Conservation (phyloP, 805 yeast genomes). For the Candida pseudoglaebosa region DNA sequence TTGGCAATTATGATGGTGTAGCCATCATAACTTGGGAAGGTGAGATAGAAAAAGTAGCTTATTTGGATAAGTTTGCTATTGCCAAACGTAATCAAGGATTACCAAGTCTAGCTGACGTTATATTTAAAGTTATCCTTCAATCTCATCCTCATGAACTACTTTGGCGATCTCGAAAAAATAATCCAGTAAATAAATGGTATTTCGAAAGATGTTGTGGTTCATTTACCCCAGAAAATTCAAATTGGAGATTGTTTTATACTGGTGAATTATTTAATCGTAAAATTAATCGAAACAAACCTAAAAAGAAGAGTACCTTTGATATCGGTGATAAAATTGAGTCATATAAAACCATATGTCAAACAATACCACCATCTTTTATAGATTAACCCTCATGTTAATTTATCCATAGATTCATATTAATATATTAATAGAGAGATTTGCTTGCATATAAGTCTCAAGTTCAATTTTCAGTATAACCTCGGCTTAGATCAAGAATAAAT, state of each 20-base stretch:
- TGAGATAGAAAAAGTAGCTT: conserved; percentile 48
- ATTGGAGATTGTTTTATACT: conserved; percentile 40
- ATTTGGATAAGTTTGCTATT: conserved; percentile 93
- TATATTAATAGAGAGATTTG: background rate
- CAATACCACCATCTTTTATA: conserved; percentile 54
- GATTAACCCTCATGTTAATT: background rate
- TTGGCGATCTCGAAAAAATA: conserved; percentile 84
- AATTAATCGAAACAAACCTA: conserved; percentile 19
- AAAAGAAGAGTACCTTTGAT: conserved; percentile 17
- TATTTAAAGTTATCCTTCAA: conserved; percentile 74
- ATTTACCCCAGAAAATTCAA: conserved; percentile 31
- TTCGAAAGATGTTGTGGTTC: conserved; percentile 85
- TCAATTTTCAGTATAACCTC: too few species aligned
- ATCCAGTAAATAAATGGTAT: conserved; percentile 97
- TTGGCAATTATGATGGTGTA: conserved; percentile 94
- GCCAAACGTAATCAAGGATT: conserved; percentile 80
- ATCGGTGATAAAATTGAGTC: conserved; percentile 34
- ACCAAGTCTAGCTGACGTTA: conserved; percentile 88
- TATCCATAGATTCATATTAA: conserved; percentile 4
- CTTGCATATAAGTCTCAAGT: background rate
- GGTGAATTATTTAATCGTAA: conserved; percentile 38
- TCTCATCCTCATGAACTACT: conserved; percentile 68
- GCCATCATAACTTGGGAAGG: conserved; percentile 87
- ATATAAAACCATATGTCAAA: conserved; percentile 51
- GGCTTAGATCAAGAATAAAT: too few species aligned